Base-by-base conservation (phyloP, 2,329 filamentous ascomycete species). In the Paraphoma chrysanthemicola region DNA sequence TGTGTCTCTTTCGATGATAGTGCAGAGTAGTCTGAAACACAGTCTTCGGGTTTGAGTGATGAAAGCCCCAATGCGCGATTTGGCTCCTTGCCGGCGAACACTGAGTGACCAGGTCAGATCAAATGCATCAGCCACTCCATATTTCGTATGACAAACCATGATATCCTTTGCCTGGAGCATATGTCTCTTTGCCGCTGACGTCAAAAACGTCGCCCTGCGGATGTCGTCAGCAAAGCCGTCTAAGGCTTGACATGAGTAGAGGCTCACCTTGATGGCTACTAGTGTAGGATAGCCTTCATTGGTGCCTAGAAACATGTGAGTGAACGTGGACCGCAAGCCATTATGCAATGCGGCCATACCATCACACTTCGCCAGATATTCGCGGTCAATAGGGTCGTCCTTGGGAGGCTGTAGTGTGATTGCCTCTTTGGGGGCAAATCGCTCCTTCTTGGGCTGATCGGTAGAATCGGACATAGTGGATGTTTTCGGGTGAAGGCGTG, bases 51-150 rank as follows among this genome's bases (percentile, higher is more conserved):
- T 76, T 97, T 96, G 48, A 93, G 88, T 7, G 93, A 97, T 1
- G 92, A 95, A 76, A 88, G 89, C 10, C 88, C 95, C 1, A 99
- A 85, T 6, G 93, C 95, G 59, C 92, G 88, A n/a, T 95, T 98
- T 28, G 95, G 90, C 72, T 99, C 96, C 74, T 96, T 96, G 59
- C 95, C 95, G 2, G 92, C 91, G 74, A 99, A 99, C 17, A 97
- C 95, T 99, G 66, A 42, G 12, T 8, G 11, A n/a, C 18, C 14
- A 12, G 6, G 16, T 67, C 41, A 67, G 59, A 18, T 38, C 11
- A 1, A 23, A 14, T 36, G 12, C 53, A 43, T 39, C 48, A 48
- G 16, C n/a, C 43, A 6, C 18, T 48, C 18, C 4, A 36, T 16
- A n/a, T 11, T 14, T 12, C 17, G 23, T n/a, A 7, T 44, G 23